Base-by-base conservation (phyloP, 2,329 filamentous ascomycete genomes). In the Trichoderma cornu-damae region DNA sequence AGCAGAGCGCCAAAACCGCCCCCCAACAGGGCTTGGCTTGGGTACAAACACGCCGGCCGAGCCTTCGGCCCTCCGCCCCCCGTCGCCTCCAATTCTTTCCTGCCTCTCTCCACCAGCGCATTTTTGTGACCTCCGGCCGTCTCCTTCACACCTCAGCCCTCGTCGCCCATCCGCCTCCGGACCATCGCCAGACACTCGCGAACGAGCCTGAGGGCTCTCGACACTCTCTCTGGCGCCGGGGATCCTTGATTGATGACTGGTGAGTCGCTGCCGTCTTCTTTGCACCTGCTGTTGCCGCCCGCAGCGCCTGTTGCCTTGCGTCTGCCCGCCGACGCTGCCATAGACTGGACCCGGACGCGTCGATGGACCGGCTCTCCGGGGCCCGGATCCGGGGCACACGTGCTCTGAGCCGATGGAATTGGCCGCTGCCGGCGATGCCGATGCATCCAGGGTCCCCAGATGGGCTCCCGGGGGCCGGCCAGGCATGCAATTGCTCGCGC, bases 181-280 rank as follows among this genome's bases (percentile, higher is more conserved):
- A 52, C 54, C 48, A 53, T 57, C 57, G 66, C 66, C 65, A 64
- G 65, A 63, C 59, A 57, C 59, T 42, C 59, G 58, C 63, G 58
- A 61, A 64, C 61, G 59, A 61, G 55, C 61, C 62, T 63, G 61
- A 60, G 57, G 62, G 59, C 61, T 58, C 56, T 59, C 60, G 62
- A 63, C 53, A 67, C 67, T 63, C 60, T 59, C 51, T 58, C 59
- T 65, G 68, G 67, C 72, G 69, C 70, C 70, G 73, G 69, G 67
- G 64, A 68, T 68, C 68, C 67, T 73, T 69, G 65, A 69, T 77
- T 75, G 69, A 78, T 79, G 75, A 77, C 72, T 77, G 74, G 77
- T 80, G 73, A 77, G 77, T 80, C 59, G 40, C 63, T 61, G 64
- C 47, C 59, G 52, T 60, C 64, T 66, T 62, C 57, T 65, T 64